A percentile compares a stretch with the other conserved stretches of the same genome.
Evolutionary conservation across 345 rosid genomes (phyloP).

Genomic region (Ceriops decandra): DNA sequence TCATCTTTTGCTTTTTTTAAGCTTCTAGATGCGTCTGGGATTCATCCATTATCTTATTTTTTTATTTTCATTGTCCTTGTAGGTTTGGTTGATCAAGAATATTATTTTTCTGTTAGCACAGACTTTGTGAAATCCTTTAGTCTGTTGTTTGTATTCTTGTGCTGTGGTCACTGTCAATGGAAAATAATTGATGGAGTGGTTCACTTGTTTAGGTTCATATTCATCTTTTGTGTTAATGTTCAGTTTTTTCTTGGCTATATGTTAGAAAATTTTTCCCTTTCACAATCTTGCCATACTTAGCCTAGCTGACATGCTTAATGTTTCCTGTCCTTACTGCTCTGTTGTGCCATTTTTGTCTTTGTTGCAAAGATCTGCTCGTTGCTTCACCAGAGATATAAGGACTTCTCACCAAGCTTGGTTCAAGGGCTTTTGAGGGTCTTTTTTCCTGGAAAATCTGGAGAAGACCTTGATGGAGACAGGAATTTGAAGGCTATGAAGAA

Average conservation of each 20-base stretch:
- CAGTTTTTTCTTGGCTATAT: background rate
- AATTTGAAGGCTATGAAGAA: constrained; percentile 92
- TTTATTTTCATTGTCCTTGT: background rate
- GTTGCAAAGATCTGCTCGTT: constrained; percentile 78
- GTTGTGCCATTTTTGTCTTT: constrained; percentile 23
- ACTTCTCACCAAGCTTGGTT: constrained; percentile 77
- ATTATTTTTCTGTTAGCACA: background rate
- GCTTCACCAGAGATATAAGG: constrained; percentile 97
- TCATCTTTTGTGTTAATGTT: background rate
- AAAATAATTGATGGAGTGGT: background rate
- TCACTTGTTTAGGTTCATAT: background rate
- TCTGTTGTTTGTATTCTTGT: background rate
- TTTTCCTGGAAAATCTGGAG: constrained; percentile 88
- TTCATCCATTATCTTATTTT: background rate
- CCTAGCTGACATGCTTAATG: background rate
- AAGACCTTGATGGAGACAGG: constrained; percentile 79
- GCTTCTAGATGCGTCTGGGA: background rate
- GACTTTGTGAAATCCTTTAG: background rate
- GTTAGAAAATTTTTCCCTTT: too few species aligned
- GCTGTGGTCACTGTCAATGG: background rate
- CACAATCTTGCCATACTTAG: background rate
- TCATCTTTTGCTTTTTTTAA: background rate
- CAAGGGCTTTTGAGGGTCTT: constrained; percentile 90
- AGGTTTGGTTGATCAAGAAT: background rate
- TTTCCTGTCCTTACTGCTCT: constrained; percentile 3